These are phyloP conservation scores for Pythium apleroticum DNA, from an alignment of 352 stramenopile genomes.

Conservation along the genomic window DNA sequence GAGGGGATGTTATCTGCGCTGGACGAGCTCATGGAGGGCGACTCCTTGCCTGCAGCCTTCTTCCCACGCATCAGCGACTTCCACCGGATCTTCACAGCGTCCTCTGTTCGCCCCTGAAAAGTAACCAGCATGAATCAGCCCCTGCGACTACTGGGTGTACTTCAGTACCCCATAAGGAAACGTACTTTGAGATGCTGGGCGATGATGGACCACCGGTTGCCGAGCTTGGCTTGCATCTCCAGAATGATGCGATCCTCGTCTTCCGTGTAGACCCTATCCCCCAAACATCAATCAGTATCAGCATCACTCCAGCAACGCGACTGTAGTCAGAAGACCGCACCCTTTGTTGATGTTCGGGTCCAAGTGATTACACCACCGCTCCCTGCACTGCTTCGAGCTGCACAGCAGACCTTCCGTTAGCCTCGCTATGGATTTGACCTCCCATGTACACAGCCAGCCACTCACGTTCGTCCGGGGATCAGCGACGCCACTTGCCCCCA, in stretches of 20 bases:
- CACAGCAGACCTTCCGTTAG: slow-evolving; percentile 19
- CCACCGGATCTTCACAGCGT: slow-evolving; percentile 93
- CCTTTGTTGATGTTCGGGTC: slow-evolving; percentile 93
- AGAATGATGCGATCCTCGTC: slow-evolving; percentile 93
- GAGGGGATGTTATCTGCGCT: background rate
- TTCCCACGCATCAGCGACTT: slow-evolving; percentile 88
- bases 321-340: no score
- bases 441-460: slow-evolving; percentile 12
- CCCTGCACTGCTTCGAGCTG: slow-evolving; percentile 92
- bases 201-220: slow-evolving; percentile 93
- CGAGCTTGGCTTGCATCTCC: slow-evolving; percentile 91
- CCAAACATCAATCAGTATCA: background rate
- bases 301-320: background rate
- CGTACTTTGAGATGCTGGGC: slow-evolving; percentile 86
- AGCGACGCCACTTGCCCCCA: slow-evolving; percentile 88
- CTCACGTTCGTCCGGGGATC: slow-evolving; percentile 81
- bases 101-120: slow-evolving; percentile 84
- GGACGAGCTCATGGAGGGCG: slow-evolving; percentile 21
- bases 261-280: slow-evolving; percentile 81
- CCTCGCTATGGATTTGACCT: background rate
- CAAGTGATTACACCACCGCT: slow-evolving; percentile 92
- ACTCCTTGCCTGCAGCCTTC: slow-evolving; percentile 66
- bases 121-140: background rate
- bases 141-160: background rate
- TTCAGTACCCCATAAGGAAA: background rate